Conservation (phyloP, 176 grass and related monocot species). For the Leersia perrieri region DNA sequence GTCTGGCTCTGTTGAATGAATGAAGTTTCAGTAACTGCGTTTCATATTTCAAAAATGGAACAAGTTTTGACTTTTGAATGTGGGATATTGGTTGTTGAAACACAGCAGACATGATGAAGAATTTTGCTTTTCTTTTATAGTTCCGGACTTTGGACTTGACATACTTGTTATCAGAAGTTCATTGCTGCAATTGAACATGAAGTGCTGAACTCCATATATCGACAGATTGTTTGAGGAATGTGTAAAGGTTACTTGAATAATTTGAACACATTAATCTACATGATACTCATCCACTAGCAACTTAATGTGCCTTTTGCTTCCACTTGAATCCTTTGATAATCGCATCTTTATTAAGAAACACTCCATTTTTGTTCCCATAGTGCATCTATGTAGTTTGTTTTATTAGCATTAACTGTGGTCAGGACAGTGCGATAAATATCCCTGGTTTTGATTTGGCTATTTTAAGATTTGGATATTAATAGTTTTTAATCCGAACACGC, state of each 20-base stretch:
- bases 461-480: not conserved
- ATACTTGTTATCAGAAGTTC: conserved; percentile 6
- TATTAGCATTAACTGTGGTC: not conserved
- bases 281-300: conserved; percentile 3
- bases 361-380: not conserved
- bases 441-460: not conserved
- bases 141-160: not conserved
- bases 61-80: conserved; percentile 7
- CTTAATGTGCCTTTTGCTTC: conserved; percentile 17
- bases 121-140: conserved; percentile 17
- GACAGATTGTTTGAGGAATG: conserved; percentile 16
- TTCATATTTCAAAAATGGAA: conserved; percentile 19
- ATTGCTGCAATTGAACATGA: conserved; percentile 17
- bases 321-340: not conserved
- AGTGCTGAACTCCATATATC: not conserved
- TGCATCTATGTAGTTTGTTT: conserved; percentile 1
- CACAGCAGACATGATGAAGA: not conserved
- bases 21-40: conserved; percentile 18
- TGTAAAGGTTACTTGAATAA: conserved; percentile 7
- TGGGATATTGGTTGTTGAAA: not conserved
- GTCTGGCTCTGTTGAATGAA: conserved; percentile 15
- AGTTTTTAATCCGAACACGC: not conserved
- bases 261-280: conserved; percentile 8
- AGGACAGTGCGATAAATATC: conserved; percentile 4
- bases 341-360: not conserved